Evolutionary conservation across 2,329 filamentous ascomycete genomes (phyloP).

Genomic region (Teratosphaeriaceae sp.): DNA sequence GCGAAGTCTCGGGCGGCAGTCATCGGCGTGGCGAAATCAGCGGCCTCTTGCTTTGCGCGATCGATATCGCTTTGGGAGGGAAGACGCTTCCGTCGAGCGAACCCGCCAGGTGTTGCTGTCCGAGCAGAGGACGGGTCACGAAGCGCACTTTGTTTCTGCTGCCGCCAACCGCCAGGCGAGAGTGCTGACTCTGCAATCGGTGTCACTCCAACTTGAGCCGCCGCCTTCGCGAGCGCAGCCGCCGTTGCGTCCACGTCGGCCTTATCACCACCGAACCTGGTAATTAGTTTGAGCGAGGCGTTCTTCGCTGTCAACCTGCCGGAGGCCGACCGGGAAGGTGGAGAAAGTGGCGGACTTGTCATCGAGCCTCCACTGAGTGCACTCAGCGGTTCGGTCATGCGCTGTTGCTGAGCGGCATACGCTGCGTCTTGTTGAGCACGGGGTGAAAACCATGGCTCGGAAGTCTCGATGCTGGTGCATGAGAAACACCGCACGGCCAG

Average conservation of each 20-base stretch:
- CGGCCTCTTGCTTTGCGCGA: slow-evolving; percentile 51
- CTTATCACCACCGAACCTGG: slow-evolving; percentile 73
- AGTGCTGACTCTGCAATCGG: slow-evolving; percentile 67
- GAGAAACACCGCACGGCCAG: slow-evolving; percentile 90
- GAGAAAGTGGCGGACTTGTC: slow-evolving; percentile 66
- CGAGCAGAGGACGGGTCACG: slow-evolving; percentile 44
- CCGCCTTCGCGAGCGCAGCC: slow-evolving; percentile 56
- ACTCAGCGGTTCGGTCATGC: slow-evolving; percentile 29
- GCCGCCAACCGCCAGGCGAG: slow-evolving; percentile 57
- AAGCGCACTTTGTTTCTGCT: slow-evolving; percentile 23
- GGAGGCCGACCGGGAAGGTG: slow-evolving; percentile 51
- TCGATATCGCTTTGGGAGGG: slow-evolving; percentile 51
- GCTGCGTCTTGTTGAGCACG: slow-evolving; percentile 57
- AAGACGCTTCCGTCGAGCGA: slow-evolving; percentile 54
- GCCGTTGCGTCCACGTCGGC: slow-evolving; percentile 39
- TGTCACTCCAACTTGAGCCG: slow-evolving; percentile 66
- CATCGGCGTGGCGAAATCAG: slow-evolving; percentile 47
- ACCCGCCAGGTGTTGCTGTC: slow-evolving; percentile 55
- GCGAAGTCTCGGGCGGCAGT: slow-evolving; percentile 54
- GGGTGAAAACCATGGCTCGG: slow-evolving; percentile 83
- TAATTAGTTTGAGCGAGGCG: slow-evolving; percentile 84
- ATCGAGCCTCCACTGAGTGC: slow-evolving; percentile 50
- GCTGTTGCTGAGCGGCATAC: slow-evolving; percentile 48
- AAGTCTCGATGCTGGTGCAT: slow-evolving; percentile 77
- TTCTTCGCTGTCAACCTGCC: slow-evolving; percentile 63